Base-by-base conservation (phyloP, 2,329 filamentous ascomycete species). In the Xylariomycetidae sp. region DNA sequence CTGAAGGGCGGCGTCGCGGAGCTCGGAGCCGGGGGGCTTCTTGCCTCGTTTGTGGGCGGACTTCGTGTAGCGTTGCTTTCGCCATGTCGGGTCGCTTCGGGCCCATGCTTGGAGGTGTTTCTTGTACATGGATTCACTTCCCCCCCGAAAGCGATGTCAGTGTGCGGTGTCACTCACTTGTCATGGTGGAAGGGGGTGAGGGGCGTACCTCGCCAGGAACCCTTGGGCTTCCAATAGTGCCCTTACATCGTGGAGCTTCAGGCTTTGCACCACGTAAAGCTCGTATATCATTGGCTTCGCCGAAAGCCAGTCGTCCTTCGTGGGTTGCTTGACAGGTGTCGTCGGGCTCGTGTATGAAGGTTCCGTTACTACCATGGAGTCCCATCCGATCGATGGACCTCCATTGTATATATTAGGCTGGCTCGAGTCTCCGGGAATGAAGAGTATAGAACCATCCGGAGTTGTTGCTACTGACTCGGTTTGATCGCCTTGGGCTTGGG, bases 61-160 rank as follows among this genome's bases (percentile, higher is more conserved):
- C 31, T 33, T 33, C 15, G 31, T 33, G 24, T 33, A 33, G n/a
- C 27, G 26, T 24, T 33, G 31, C 16, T 33, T 33, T 18, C 31
- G 12, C 31, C 31, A 33, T 3, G 31, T 33, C 5, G 24, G 31
- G 16, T 33, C 31, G 12, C 22, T 18, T 18, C 27, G 26, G 5
- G 31, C 31, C 31, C 31, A 33, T 8, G 23, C 17, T 14, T 26
- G 23, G 4, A 33, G 31, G 18, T 33, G 31, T 17, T 33, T 33
- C 17, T 33, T 33, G 23, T 33, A 33, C 31, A 33, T 33, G 10
- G 31, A 33, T 16, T 33, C 31, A 16, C 31, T 33, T 12, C 17
- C n/a, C n/a, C n/a, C n/a, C n/a, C n/a, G n/a, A 18, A 13, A 4
- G 12, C 5, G 10, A 23, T 23, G 13, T 26, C 13, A 26, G 25